Percentiles rank a stretch among this genome's conserved stretches.
Evolutionary conservation across 1,284 basidiomycete species (phyloP).

Genomic region (Ganoderma leucocontextum): DNA sequence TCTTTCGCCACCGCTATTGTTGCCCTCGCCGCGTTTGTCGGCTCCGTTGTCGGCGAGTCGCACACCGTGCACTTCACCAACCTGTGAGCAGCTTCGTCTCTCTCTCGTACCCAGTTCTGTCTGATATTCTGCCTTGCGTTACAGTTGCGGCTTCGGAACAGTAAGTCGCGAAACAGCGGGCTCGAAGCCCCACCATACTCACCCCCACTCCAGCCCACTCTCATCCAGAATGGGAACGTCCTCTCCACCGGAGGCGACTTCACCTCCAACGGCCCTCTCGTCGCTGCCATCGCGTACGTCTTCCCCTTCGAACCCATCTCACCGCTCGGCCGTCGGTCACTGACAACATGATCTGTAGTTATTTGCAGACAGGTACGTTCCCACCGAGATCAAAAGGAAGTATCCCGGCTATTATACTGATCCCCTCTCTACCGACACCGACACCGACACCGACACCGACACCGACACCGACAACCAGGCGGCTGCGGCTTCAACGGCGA

Average conservation of each 20-base stretch:
- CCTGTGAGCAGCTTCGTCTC: constrained; percentile 38
- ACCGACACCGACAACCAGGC: constrained; percentile 23
- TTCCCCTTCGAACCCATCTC: neutral
- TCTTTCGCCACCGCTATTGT: constrained; percentile 41
- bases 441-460: neutral
- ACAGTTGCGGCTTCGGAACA: constrained; percentile 6
- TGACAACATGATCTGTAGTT: constrained; percentile 29
- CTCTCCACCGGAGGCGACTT: constrained; percentile 46
- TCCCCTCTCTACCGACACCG: neutral
- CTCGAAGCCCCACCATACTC: constrained; percentile 7
- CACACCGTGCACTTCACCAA: constrained; percentile 50
- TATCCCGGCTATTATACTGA: neutral
- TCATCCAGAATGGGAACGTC: constrained; percentile 43
- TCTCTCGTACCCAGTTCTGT: constrained; percentile 22
- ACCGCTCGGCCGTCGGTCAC: too few species aligned
- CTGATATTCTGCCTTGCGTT: neutral
- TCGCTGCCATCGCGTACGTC: constrained; percentile 46
- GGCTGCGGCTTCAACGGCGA: constrained; percentile 53
- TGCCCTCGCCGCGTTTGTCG: constrained; percentile 35
- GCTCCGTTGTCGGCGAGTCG: constrained; percentile 42
- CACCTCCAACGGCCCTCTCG: constrained; percentile 40
- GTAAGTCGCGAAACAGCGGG: neutral
- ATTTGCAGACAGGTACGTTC: constrained; percentile 41
- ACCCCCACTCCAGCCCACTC: constrained; percentile 39
- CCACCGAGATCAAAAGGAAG: neutral